These are phyloP conservation scores for Geotrichum klebahnii DNA, from an alignment of 1,139 yeast genomes.

Conservation along the genomic window DNA sequence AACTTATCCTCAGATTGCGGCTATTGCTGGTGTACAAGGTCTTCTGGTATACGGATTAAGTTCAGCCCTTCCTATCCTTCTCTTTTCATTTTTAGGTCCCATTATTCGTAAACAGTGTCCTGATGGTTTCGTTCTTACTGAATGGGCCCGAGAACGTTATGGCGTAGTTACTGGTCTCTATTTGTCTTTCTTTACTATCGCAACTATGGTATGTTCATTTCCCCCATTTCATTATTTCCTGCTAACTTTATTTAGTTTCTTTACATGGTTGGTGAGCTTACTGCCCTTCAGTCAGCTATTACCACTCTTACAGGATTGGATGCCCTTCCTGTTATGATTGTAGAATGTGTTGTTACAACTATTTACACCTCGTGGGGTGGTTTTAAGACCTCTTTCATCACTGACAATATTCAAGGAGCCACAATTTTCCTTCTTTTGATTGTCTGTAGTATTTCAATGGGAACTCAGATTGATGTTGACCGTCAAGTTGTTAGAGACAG, in stretches of 20 bases:
- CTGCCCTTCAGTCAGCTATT: constrained; percentile 73
- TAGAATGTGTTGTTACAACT: constrained; percentile 82
- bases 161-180: constrained; percentile 63
- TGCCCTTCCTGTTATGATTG: constrained; percentile 77
- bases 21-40: constrained; percentile 83
- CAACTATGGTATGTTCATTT: constrained; percentile 61
- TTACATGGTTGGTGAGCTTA: constrained; percentile 82
- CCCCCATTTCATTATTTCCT: constrained; percentile 71
- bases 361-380: constrained; percentile 89
- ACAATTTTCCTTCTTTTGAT: constrained; percentile 63
- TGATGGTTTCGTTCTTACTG: constrained; percentile 87
- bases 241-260: constrained; percentile 81
- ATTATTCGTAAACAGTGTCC: constrained; percentile 75
- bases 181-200: not conserved
- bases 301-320: constrained; percentile 73
- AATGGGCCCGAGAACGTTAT: constrained; percentile 82
- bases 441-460: constrained; percentile 77
- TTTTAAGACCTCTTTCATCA: constrained; percentile 78
- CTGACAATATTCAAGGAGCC: constrained; percentile 83
- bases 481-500: constrained; percentile 58
- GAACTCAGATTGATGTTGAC: constrained; percentile 70
- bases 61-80: constrained; percentile 77
- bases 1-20: constrained; percentile 83
- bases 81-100: constrained; percentile 82
- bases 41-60: constrained; percentile 74